Evolutionary conservation across 1,139 yeast genomes (phyloP), one percentile per base, ranked within the genome.

Genomic region (Meyerozyma athensensis): DNA sequence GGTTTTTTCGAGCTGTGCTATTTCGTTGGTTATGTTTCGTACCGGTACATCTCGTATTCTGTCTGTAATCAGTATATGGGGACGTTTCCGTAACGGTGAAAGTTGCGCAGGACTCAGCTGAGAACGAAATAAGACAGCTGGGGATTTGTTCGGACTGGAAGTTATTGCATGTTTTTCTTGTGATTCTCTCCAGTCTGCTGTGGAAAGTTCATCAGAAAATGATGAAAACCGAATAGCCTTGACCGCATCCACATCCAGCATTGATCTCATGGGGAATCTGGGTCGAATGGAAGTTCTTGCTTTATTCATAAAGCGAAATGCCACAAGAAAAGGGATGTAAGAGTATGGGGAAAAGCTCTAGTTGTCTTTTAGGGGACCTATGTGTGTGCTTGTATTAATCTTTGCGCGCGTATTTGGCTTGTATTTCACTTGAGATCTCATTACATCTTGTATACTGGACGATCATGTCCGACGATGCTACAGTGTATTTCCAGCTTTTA

Each of bases 191-290:
- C 28, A 14, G 8, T 13, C 28, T 12, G 17, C 12, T 13, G 14
- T 28, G 5, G 32, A 28, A 7, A 18, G 4, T 8, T 28, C 32
- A 28, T 28, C 32, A 17, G 32, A 17, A 18, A 28, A 28, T 7
- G 32, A 28, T 9, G 32, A 28, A 12, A 28, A 28, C 16, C 32
- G 14, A 14, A 28, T 28, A 18, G 32, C 32, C 13, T 28, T 28
- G 8, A 28, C 20, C 10, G 32, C 32, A 28, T 28, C 32, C n/a
- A 18, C 10, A 18, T 28, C 32, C 5, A 24, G 17, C 13, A 17
- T 12, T 24, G 14, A 13, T 24, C 17, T 24, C 28, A 24, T 24
- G 28, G 28, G 10, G 14, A 24, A n/a, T 24, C 17, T 10, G 28
- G 12, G 28, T 9, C 28, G 12, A 9, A 12, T 13, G 14, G 13